These are phyloP conservation scores for Ochromonadaceae sp. DNA, from an alignment of 352 stramenopile genomes.

Conservation along the genomic window DNA sequence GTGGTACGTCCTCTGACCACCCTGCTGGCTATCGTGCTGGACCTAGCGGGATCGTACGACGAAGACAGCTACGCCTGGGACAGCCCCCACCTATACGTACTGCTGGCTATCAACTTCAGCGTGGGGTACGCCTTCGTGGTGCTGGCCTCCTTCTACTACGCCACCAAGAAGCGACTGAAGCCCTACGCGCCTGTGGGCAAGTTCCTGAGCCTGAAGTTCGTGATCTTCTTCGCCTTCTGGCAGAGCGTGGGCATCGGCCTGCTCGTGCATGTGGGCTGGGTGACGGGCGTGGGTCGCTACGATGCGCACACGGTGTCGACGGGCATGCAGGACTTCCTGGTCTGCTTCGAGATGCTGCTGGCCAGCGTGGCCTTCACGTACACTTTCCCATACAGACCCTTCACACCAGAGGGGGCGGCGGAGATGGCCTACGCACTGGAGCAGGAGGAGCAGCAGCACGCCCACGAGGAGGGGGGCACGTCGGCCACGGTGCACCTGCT, in stretches of 20 bases:
- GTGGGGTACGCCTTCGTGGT: conserved; percentile 2
- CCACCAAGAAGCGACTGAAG: neutral
- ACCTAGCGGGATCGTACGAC: neutral
- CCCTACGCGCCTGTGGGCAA: neutral
- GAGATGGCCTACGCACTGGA: no score
- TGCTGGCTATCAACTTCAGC: neutral
- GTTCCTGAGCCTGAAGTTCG: conserved; percentile 12
- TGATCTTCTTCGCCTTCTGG: conserved; percentile 16
- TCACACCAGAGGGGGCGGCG: neutral
- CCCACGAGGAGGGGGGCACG: no score
- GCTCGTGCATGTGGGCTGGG: no score
- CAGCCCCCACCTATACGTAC: neutral
- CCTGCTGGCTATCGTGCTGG: neutral
- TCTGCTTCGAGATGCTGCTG: neutral
- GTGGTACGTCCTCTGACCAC: neutral
- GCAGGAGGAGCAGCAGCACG: no score
- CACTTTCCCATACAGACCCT: conserved; percentile 1
- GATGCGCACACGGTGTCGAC: neutral
- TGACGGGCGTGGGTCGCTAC: neutral
- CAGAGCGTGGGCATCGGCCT: neutral
- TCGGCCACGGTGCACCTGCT: no score
- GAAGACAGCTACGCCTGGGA: neutral
- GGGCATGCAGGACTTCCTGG: neutral
- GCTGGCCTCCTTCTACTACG: neutral
- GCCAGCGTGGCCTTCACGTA: neutral